Evolutionary conservation across 495 filamentous ascomycete species (phyloP), one percentile per base, ranked within the genome.

Genomic region (Collariella sp.): DNA sequence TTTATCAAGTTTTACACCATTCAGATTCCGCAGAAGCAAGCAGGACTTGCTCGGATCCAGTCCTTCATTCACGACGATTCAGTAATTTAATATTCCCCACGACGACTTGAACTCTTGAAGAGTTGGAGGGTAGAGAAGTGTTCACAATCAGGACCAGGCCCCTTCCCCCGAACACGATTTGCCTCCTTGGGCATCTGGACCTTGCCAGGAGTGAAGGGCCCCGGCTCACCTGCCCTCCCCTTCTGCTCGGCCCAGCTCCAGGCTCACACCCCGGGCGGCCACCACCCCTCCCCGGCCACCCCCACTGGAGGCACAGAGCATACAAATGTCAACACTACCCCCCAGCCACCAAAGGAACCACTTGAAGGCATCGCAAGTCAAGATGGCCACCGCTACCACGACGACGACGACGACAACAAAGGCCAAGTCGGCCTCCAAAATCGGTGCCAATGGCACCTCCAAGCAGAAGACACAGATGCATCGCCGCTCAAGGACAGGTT

Each of bases 401-500:
- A 58, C 52, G 46, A 55, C 56, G 42, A 62, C 56, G 29, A 55
- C 56, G n/a, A 73, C 75, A 69, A 62, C 75, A 18, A 81, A 81
- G 64, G 61, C 72, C 51, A 81, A 81, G 72, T 57, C 76, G 62
- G 70, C 75, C 64, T 64, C 72, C 50, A 79, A 78, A 68, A 66
- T 72, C 53, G 69, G 50, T 62, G 73, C 65, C 70, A 74, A 71
- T 72, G 74, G 67, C 56, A 80, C 64, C 71, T 71, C 78, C 58
- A 83, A 86, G 68, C 72, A 75, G 62, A 80, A 83, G 65, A 73
- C 79, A 63, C 91, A 93, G 76, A 88, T 88, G 78, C 91, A 97
- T 70, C 84, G 89, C 64, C 80, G 91, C 61, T 96, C 91, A 61
- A 84, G 91, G 65, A 93, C 89, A 80, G 91, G 91, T 94, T 75